phyloP scores from a whole-genome alignment of 768 basidiomycete genomes.

The Cystofilobasidium bisporidii region DNA sequence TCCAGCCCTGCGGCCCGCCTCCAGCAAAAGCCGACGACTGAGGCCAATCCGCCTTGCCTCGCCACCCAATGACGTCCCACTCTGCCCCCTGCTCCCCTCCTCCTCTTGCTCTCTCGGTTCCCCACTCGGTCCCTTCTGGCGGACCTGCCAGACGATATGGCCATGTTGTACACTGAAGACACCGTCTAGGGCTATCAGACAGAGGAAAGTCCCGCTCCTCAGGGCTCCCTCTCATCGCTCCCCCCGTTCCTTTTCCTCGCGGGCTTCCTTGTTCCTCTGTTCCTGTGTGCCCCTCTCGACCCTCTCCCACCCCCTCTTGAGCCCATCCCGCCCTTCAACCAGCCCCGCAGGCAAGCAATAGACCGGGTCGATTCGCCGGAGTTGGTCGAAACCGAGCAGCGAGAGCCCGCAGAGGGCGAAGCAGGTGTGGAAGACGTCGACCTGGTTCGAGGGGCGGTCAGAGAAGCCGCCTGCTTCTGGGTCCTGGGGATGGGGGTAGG shows the following conservation, averaged over 20 bases:
- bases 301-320: constrained; percentile 38
- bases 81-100: constrained; percentile 9
- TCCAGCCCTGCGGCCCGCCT: constrained; percentile 88
- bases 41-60: neutral
- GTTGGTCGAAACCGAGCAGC: constrained; percentile 58
- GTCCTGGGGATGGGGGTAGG: constrained; percentile 50
- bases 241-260: neutral
- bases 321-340: constrained; percentile 55
- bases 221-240: too few relatives aligned
- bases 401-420: constrained; percentile 75
- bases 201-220: too few relatives aligned
- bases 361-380: constrained; percentile 81
- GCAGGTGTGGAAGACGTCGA: constrained; percentile 91
- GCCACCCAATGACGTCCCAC: neutral
- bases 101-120: too few relatives aligned
- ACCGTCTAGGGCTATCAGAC: too few relatives aligned
- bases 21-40: constrained; percentile 73
- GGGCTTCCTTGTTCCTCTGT: neutral
- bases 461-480: constrained; percentile 83
- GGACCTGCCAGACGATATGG: too few relatives aligned
- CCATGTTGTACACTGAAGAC: too few relatives aligned
- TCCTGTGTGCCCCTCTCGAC: neutral
- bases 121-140: too few relatives aligned
- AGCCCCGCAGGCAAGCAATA: constrained; percentile 86
- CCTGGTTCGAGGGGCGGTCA: constrained; percentile 84